Evolutionary conservation across 768 basidiomycete genomes (phyloP).

Genomic region (Mycena metata): DNA sequence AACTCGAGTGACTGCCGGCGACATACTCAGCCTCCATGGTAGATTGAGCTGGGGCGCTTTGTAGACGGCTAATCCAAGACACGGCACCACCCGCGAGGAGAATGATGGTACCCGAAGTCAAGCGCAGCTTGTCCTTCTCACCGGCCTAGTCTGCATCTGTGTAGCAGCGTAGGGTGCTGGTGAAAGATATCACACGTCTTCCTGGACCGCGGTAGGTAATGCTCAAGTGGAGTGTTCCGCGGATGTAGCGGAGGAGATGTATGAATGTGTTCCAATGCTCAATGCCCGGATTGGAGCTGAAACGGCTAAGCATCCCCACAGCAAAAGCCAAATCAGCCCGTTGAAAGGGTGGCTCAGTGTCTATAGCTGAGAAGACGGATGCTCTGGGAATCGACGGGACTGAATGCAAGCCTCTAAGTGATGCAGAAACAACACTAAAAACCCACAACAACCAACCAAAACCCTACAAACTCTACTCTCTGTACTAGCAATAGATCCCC

Average conservation of each 20-base stretch:
- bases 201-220: neutral
- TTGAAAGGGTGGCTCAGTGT: too few species aligned
- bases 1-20: neutral
- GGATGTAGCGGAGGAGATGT: neutral
- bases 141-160: neutral
- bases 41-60: neutral
- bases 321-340: neutral
- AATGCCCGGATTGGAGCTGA: neutral
- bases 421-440: too few species aligned
- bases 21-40: slow-evolving; percentile 4
- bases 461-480: too few species aligned
- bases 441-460: too few species aligned
- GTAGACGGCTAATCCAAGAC: neutral
- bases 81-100: neutral
- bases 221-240: neutral
- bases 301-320: neutral
- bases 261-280: slow-evolving; percentile 1
- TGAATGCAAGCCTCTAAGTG: too few species aligned
- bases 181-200: neutral
- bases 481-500: too few species aligned
- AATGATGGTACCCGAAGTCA: neutral
- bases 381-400: too few species aligned
- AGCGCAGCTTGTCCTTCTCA: neutral
- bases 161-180: neutral
- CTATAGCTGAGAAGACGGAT: too few species aligned